Evolutionary conservation across 2,329 filamentous ascomycete species (phyloP).

Genomic region (Ophiostoma populinum): DNA sequence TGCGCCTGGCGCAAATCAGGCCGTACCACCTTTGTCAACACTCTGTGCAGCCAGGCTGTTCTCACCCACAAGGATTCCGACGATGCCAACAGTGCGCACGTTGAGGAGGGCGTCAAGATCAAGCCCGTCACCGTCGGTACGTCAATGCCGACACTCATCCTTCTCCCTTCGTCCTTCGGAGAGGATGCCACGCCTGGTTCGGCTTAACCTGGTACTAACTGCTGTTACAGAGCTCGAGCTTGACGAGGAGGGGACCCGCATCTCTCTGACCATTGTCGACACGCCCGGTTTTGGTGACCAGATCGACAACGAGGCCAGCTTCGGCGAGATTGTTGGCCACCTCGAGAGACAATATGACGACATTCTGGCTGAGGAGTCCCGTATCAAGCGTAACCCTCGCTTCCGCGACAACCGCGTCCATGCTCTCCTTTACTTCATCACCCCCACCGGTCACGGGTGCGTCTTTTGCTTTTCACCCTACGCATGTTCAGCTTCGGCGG

Average conservation of each 20-base stretch:
- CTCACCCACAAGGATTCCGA: constrained; percentile 84
- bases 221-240: constrained; percentile 60
- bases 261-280: constrained; percentile 95
- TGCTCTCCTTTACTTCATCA: constrained; percentile 97
- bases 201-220: constrained; percentile 14
- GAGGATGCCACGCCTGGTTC: background rate
- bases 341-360: constrained; percentile 99
- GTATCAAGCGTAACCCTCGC: constrained; percentile 99
- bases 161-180: background rate
- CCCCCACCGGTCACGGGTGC: constrained; percentile 87
- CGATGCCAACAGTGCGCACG: constrained; percentile 70
- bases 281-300: constrained; percentile 97
- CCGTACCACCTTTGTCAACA: constrained; percentile 98
- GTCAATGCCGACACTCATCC: background rate
- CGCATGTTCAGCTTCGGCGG: too few relatives aligned
- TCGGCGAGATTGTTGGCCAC: constrained; percentile 94
- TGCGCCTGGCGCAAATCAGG: constrained; percentile 33
- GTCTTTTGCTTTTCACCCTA: constrained; percentile 15
- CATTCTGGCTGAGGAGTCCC: constrained; percentile 96
- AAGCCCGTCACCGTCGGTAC: constrained; percentile 92
- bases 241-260: constrained; percentile 95
- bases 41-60: constrained; percentile 88
- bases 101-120: constrained; percentile 96
- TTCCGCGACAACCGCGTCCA: constrained; percentile 99
- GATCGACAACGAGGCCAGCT: constrained; percentile 98